Percentiles rank a stretch among this genome's conserved stretches.
Conservation (phyloP, 208 protist species). For the Leishmania martiniquensis region DNA sequence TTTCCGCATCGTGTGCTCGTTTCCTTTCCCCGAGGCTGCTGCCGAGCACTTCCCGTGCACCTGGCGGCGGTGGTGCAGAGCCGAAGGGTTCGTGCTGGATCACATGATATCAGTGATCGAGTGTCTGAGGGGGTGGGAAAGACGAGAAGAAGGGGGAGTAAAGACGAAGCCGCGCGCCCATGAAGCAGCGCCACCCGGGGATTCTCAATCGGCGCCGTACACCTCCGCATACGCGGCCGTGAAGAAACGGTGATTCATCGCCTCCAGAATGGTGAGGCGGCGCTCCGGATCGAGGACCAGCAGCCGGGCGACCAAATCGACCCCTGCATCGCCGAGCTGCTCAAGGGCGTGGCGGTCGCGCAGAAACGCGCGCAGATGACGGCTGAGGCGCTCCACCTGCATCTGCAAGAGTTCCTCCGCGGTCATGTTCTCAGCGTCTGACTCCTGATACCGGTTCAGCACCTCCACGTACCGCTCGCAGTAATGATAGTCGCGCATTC, state of each 20-base stretch:
- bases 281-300: slow-evolving; percentile 64
- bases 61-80: background rate
- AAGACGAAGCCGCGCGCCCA: background rate
- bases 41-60: background rate
- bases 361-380: slow-evolving; percentile 42
- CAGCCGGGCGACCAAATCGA: slow-evolving; percentile 63
- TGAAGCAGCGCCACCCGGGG: background rate
- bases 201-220: slow-evolving; percentile 14
- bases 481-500: slow-evolving; percentile 51
- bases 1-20: background rate
- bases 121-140: background rate
- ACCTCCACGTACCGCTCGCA: slow-evolving; percentile 30
- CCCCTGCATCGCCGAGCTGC: slow-evolving; percentile 58
- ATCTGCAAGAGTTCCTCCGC: slow-evolving; percentile 10
- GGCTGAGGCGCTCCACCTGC: slow-evolving; percentile 32
- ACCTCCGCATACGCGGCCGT: slow-evolving; percentile 22
- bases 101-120: background rate
- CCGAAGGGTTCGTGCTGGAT: background rate
- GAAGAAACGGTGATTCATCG: slow-evolving; percentile 78
- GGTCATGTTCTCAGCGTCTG: slow-evolving; percentile 2
- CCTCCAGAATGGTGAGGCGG: slow-evolving; percentile 59
- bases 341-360: slow-evolving; percentile 37
- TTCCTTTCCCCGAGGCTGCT: background rate
- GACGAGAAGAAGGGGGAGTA: background rate
- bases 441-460: slow-evolving; percentile 29